Conservation (phyloP, 2,329 filamentous ascomycete genomes). For the Fusarium duplospermum region DNA sequence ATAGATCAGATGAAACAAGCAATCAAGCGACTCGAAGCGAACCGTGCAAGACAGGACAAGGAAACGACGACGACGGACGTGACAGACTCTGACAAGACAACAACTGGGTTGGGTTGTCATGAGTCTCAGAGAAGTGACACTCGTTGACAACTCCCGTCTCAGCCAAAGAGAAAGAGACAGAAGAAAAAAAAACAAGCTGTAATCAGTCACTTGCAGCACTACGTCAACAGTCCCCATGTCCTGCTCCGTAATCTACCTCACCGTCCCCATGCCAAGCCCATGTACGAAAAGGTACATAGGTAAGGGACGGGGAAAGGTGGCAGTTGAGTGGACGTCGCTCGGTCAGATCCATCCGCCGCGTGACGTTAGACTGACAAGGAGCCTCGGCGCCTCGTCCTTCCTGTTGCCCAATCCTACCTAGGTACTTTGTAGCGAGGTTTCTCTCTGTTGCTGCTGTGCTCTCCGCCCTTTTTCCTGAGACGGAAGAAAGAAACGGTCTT, state of each 20-base stretch:
- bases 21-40: slow-evolving; percentile 8
- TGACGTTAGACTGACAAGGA: slow-evolving; percentile 28
- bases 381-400: slow-evolving; percentile 24
- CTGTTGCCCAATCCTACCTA: slow-evolving; percentile 12
- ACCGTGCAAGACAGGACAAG: neutral
- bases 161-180: neutral
- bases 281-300: slow-evolving; percentile 32
- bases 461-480: neutral
- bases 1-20: slow-evolving; percentile 38
- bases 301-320: slow-evolving; percentile 19
- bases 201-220: slow-evolving; percentile 28
- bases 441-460: too few species aligned
- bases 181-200: slow-evolving; percentile 1
- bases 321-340: slow-evolving; percentile 14
- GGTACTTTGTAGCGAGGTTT: neutral
- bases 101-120: neutral
- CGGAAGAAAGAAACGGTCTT: slow-evolving; percentile 9
- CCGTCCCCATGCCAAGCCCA: slow-evolving; percentile 20
- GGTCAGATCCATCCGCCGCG: slow-evolving; percentile 31
- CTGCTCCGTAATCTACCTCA: slow-evolving; percentile 25
- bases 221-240: slow-evolving; percentile 20
- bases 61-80: neutral
- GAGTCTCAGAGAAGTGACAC: neutral
- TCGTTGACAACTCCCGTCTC: neutral
- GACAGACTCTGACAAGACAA: neutral